Percentiles rank a stretch among this genome's conserved stretches.
Conservation (phyloP, 371 early-diverging fungal species). For the Vairimorpha ceranae region DNA sequence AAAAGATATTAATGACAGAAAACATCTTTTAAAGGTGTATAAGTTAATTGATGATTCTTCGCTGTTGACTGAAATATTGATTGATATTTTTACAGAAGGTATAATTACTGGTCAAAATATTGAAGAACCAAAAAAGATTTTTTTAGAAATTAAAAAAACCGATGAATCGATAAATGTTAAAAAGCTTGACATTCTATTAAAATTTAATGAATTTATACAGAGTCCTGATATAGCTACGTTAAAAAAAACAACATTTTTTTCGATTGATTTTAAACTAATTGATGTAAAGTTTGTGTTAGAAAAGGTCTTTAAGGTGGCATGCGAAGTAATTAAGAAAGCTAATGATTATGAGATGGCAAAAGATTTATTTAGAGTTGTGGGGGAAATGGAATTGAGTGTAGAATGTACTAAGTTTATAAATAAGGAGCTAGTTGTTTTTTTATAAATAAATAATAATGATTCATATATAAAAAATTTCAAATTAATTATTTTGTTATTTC, state of each 20-base stretch:
- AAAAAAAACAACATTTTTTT: conserved; percentile 26
- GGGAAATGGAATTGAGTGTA: conserved; percentile 38
- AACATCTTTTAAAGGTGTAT: conserved; percentile 43
- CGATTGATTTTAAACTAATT: conserved; percentile 3
- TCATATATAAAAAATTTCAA: no score
- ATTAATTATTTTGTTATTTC: no score
- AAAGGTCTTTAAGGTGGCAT: conserved; percentile 37
- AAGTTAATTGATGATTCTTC: conserved; percentile 34
- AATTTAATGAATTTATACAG: conserved; percentile 39
- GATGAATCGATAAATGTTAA: conserved; percentile 8
- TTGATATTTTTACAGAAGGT: conserved; percentile 38
- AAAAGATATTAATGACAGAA: conserved; percentile 40
- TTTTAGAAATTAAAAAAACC: conserved; percentile 14
- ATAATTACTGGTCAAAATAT: conserved; percentile 40
- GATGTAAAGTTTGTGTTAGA: conserved; percentile 41
- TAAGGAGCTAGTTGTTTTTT: conserved; percentile 42
- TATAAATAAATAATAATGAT: conserved; percentile 27
- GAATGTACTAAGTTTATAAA: conserved; percentile 34
- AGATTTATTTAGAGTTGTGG: conserved; percentile 43
- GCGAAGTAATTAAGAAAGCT: conserved; percentile 30
- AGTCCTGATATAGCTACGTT: conserved; percentile 25
- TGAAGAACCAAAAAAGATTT: conserved; percentile 26
- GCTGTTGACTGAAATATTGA: conserved; percentile 30
- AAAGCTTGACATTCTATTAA: conserved; percentile 20
- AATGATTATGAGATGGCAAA: conserved; percentile 44